These are phyloP conservation scores for Hirschioporus abietinus DNA, from an alignment of 768 basidiomycete species.

Conservation along the genomic window DNA sequence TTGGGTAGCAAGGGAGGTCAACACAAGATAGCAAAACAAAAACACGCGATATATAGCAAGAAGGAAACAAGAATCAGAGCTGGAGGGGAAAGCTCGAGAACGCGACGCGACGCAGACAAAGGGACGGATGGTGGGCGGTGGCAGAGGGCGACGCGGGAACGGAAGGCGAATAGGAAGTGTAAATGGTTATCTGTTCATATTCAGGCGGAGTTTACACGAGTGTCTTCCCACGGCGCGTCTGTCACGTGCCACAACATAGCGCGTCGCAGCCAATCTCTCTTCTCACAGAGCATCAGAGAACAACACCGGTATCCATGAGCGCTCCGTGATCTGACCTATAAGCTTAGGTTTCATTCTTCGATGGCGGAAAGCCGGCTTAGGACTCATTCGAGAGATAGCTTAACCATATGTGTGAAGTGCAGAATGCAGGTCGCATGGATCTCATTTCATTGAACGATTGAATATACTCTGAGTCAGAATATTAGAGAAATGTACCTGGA, in stretches of 20 bases:
- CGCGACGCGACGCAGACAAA: slow-evolving; percentile 5
- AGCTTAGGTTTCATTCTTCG: background rate
- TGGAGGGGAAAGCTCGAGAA: slow-evolving; percentile 1
- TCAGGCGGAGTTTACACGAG: slow-evolving; percentile 43
- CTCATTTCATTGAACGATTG: background rate
- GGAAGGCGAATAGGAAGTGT: slow-evolving; percentile 17
- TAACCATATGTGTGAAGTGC: background rate
- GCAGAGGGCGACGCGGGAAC: slow-evolving; percentile 19
- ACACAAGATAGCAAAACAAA: slow-evolving; percentile 2
- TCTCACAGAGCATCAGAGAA: background rate
- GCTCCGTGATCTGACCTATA: background rate
- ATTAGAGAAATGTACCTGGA: background rate
- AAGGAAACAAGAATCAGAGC: slow-evolving; percentile 6
- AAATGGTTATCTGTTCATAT: slow-evolving; percentile 18
- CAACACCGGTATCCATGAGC: background rate
- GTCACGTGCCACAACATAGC: slow-evolving; percentile 29
- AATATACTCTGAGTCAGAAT: background rate
- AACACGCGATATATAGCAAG: background rate
- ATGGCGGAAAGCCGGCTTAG: background rate
- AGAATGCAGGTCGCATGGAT: background rate
- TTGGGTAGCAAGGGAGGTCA: slow-evolving; percentile 6
- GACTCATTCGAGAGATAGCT: background rate
- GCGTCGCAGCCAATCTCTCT: slow-evolving; percentile 12
- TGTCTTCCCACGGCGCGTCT: slow-evolving; percentile 26
- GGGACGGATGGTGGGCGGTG: slow-evolving; percentile 17